Evolutionary conservation across 2,329 filamentous ascomycete species (phyloP), one percentile per base, ranked within the genome.

Genomic region (Botrytis medusae): DNA sequence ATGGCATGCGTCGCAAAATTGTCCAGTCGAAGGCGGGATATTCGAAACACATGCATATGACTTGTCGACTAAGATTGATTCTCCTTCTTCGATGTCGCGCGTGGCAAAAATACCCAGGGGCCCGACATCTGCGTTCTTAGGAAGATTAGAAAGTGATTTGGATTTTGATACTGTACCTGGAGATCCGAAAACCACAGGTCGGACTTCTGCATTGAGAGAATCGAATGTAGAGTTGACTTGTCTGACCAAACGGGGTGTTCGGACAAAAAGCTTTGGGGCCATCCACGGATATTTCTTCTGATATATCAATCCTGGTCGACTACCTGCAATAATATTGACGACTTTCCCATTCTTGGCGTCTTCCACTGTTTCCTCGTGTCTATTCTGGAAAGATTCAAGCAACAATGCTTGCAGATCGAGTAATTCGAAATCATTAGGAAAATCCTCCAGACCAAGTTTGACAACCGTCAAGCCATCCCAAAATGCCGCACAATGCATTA

Each of bases 251-350:
- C 37, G 51, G 20, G 74, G 74, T 1, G 75, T 77, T 32, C 79
- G 70, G 1, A 63, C 46, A 29, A 75, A 77, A 1, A 80, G 70
- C 1, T 51, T 65, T 10, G 73, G n/a, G 18, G 78, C 75, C 65
- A 79, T 57, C 78, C 78, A 80, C 8, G 79, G 79, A 44, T 80
- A 80, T n/a, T 65, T 74, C 34, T 75, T 77, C 61, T 77, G 75
- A 32, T 73, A 76, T 1, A 80, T 78, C 51, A 75, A 73, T 1
- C 78, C 78, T 3, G 22, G 71, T 16, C 76, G 57, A 7, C 67
- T 72, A 3, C 54, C 25, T 1, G 61, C 46, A 9, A 61, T 34
- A 2, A 76, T 34, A 48, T 75, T 71, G 18, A 29, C 29, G 2
- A 48, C 34, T 18, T 71, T 25, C 2, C n/a, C 59, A 16, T 62